Base-by-base conservation (phyloP, 768 basidiomycete genomes). In the Pleurotus citrinopileatus region DNA sequence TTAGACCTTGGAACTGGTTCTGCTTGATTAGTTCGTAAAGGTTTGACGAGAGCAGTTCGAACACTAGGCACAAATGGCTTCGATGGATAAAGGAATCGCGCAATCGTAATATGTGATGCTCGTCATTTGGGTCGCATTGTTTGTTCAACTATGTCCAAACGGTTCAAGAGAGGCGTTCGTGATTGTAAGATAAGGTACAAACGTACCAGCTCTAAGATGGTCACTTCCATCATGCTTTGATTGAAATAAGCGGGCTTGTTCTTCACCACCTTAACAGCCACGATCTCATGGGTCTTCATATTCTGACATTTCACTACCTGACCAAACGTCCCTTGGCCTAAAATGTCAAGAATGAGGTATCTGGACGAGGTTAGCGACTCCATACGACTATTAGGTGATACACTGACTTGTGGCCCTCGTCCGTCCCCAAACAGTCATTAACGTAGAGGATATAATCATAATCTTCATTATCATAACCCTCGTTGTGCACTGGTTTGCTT, bases 261-360 rank as follows among this genome's bases (percentile, higher is more conserved):
- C 77, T 99, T 99, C 60, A 99, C 94, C 6, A 99, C 97, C 72
- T 98, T 99, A 57, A 99, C 97, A 20, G 97, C 97, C 40, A 97
- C 94, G 52, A 98, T 92, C 67, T 98, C 96, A 70, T 98, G 94
- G 26, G 93, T 97, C 75, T 95, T 94, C 88, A 98, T 95, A 67
- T 99, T 98, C 70, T 98, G 97, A 66, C 97, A 99, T 69, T 99
- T 99, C 62, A 98, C 97, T 27, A 99, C 97, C 69, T 99, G 97
- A 7, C 97, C 97, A 62, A 99, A 99, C 2, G 97, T 99, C 20
- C 97, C 97, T 69, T 99, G 97, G 5, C 97, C 97, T 34, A 99
- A 83, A 57, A 99, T 93, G 69, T 99, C 97, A 43, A 99, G 85
- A 64, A 99, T 98, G 59, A 98, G 77, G 70, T 98, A 99, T 68